phyloP scores from a whole-genome alignment of 139 green algal species.

The Ettlia oleoabundans region DNA sequence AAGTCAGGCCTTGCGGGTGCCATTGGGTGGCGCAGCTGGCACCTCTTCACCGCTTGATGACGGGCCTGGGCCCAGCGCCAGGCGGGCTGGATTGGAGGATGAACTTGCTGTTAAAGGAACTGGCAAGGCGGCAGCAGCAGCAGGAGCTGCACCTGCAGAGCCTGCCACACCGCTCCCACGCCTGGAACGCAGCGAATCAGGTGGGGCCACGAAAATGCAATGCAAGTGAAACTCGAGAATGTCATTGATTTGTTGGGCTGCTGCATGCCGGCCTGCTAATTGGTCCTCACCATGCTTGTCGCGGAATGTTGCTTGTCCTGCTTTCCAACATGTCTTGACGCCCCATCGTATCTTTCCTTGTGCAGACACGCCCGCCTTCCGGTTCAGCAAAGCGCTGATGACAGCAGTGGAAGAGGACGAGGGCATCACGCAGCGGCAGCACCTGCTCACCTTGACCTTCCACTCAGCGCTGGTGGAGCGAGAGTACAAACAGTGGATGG shows the following conservation, averaged over 20 bases:
- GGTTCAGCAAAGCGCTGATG: constrained; percentile 14
- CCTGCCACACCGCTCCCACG: too few relatives aligned
- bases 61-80: neutral
- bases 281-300: too few relatives aligned
- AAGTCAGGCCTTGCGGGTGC: neutral
- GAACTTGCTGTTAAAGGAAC: too few relatives aligned
- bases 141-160: too few relatives aligned
- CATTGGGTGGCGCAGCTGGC: neutral
- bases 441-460: neutral
- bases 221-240: too few relatives aligned
- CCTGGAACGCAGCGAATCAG: too few relatives aligned
- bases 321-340: neutral
- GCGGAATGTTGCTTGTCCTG: neutral
- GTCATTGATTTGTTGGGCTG: too few relatives aligned
- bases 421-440: neutral
- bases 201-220: too few relatives aligned
- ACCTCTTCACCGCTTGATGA: neutral
- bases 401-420: neutral
- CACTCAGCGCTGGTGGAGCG: neutral
- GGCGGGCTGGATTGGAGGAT: neutral
- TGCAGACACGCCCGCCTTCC: neutral
- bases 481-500: neutral
- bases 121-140: too few relatives aligned
- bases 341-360: neutral
- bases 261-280: too few relatives aligned